Base-by-base conservation (phyloP, 305 asterid species). In the Striga hermonthica region DNA sequence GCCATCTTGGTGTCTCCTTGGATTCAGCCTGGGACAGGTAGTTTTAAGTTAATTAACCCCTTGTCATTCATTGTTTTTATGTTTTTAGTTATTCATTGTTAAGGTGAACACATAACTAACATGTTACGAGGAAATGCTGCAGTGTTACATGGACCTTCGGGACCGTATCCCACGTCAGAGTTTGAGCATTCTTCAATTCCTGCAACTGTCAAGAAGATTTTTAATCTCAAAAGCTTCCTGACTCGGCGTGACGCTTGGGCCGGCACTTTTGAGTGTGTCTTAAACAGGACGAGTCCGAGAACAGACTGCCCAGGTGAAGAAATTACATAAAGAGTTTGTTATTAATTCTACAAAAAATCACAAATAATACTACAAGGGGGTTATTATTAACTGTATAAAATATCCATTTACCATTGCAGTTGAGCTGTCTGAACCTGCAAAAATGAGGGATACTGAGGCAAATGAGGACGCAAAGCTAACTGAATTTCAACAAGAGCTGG, bases 161-260 rank as follows among this genome's bases (percentile, higher is more conserved):
- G 95, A 9, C 97, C 97, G 34, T 68, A 85, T 66, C 85, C 95
- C 0, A 84, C 95, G 2, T 90, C 95, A 4, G 85, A 90, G 68
- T 87, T 71, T 34, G 95, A 90, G 75, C 97, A 90, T 69, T 87
- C 95, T 1, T 90, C 95, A 13, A 87, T 90, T 47, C 90, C 95
- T 6, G 95, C 97, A 36, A 87, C 97, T 6, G 83, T 85, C 0
- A 90, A 90, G 80, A 87, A 84, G 73, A 71, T 90, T 9, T 90
- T 85, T 62, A 81, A 87, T 58, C 63, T 90, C 72, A 64, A 74
- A 65, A 73, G 69, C 66, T 90, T 90, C 74, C 76, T 90, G 12
- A 90, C 94, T 0, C 83, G 85, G 43, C 83, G 97, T 1, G 95
- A 90, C 10, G 92, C 83, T 5, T 90, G 97, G 97, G 95, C 95